Evolutionary conservation across 2,329 filamentous ascomycete genomes (phyloP), one percentile per base, ranked within the genome.

Genomic region (Apiospora pterosperma): DNA sequence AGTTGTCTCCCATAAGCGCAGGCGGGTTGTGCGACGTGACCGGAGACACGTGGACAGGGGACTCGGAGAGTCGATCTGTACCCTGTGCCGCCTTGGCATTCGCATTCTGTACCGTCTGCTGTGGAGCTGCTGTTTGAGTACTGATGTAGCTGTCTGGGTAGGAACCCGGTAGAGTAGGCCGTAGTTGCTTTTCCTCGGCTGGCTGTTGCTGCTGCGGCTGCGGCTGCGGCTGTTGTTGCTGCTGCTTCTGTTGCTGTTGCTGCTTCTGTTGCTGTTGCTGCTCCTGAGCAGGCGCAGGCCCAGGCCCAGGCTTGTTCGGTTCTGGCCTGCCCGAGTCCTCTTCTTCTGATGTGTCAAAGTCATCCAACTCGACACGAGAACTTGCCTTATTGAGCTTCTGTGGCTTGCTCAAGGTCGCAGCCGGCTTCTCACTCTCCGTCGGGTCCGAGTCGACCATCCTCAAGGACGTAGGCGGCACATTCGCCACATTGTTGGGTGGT

Each of bases 1-100:
- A 92, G 6, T 84, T 88, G 75, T 93, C 91, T 25, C 85, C 85
- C 70, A 90, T 85, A 39, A 95, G 84, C 36, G 86, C 86, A 5
- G 90, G 91, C 31, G 87, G 88, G 59, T 87, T 83, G 70, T 79
- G 71, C 59, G 77, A 75, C 72, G 85, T 75, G 1, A 60, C 23
- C 19, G 87, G 87, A 21, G 89, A 90, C 4, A 90, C 82, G 66
- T 89, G 82, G 2, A 90, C 84, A 3, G 90, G 90, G 3, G 91
- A 93, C 74, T 92, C 90, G 7, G 88, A 88, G 42, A 88, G 75
- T 48, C 85, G 81, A 60, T 85, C 74, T 41, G 72, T 72, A 61
- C 72, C 69, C 59, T 69, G 68, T 36, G 73, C 66, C 52, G 69
- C 64, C 63, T 69, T 70, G 66, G 68, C 72, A 63, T 69, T 69